Conservation (phyloP, 257 asterid species). For the Penstemon eatonii region DNA sequence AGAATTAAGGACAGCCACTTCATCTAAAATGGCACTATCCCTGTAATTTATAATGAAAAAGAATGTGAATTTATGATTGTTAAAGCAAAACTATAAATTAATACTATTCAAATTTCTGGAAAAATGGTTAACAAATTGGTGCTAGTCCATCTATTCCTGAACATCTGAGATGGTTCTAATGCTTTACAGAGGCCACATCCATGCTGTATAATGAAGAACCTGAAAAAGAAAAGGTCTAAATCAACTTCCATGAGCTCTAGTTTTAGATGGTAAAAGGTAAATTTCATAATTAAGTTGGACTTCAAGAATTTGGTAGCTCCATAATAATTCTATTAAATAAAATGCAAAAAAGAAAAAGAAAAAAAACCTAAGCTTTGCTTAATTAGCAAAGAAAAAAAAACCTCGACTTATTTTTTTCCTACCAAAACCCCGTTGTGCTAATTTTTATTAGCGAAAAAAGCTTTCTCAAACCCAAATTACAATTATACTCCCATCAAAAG, state of each 20-base stretch:
- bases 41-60: neutral
- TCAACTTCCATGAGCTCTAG: constrained; percentile 13
- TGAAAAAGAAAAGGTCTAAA: constrained; percentile 11
- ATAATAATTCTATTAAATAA: neutral
- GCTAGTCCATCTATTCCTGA: constrained; percentile 22
- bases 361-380: too few relatives aligned
- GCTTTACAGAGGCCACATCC: constrained; percentile 24
- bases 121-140: neutral
- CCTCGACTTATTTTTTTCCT: too few relatives aligned
- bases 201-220: constrained; percentile 25
- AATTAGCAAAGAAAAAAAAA: too few relatives aligned
- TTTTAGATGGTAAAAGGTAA: constrained; percentile 3
- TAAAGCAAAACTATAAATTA: too few relatives aligned
- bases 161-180: constrained; percentile 23
- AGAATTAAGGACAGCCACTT: neutral
- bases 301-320: constrained; percentile 3
- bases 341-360: too few relatives aligned
- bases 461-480: too few relatives aligned
- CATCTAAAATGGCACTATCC: too few relatives aligned
- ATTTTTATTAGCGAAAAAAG: too few relatives aligned
- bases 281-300: neutral
- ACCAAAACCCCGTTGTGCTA: too few relatives aligned
- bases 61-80: neutral
- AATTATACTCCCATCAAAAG: too few relatives aligned
- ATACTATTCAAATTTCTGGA: neutral